Evolutionary conservation across 495 filamentous ascomycete genomes (phyloP), one percentile per base, ranked within the genome.

Genomic region (Astrothelium subdiscretum): DNA sequence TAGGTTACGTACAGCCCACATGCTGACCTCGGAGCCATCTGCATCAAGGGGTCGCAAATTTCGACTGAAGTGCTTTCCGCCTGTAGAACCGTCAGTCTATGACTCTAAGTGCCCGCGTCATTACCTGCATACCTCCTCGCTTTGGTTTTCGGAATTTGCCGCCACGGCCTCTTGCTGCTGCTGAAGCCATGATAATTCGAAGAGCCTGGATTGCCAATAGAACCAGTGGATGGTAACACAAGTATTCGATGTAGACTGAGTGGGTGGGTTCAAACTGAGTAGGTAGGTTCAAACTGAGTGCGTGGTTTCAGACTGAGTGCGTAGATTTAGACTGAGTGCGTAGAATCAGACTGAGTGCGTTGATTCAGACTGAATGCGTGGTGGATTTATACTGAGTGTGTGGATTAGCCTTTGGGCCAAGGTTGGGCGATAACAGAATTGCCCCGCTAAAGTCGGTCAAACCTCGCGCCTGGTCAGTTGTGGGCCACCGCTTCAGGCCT

Each of bases 101-200:
- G 58, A 32, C 11, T 60, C 66, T 31, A 62, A 38, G 20, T 18
- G 8, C 26, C 43, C 32, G 31, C 59, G 61, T 27, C 27, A 27
- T 43, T 18, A 60, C 65, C 31, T 64, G 73, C 83, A 66, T 78
- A 92, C 91, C 90, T 79, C 94, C 94, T 76, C 94, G 83, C 61
- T 87, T 88, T 64, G 87, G 90, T 79, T 98, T 98, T 76, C 83
- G 87, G 73, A 91, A 96, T 77, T 97, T 98, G 74, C 90, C 90
- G 66, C 88, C 91, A 67, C 91, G 86, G 69, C 90, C 90, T 70
- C 86, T 78, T 59, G 80, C 29, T 32, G 13, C 58, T 40, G 58
- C 58, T 15, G 58, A 32, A 42, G 58, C 38, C 58, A 35, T 31
- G 13, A 26, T 32, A n/a, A n/a, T n/a, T n/a, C n/a, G n/a, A n/a